phyloP scores from a whole-genome alignment of 495 filamentous ascomycete species.

The Aspergillus hancockii region DNA sequence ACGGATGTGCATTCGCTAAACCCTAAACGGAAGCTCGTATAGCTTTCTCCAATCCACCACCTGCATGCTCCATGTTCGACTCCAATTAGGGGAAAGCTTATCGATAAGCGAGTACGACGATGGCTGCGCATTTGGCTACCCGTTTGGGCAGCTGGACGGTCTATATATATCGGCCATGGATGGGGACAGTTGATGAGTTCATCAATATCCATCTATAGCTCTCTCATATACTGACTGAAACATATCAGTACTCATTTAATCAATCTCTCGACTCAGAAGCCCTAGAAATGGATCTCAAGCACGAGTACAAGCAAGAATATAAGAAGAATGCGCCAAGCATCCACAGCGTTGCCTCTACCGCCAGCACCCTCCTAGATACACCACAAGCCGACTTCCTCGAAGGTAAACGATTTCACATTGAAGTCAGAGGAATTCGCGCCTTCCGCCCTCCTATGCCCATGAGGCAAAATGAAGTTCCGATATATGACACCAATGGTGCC shows the following conservation, averaged over 20 bases:
- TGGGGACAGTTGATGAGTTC: not conserved
- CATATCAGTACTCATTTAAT: not conserved
- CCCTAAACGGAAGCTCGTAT: no score
- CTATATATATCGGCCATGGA: not conserved
- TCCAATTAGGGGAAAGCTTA: not conserved
- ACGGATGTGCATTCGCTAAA: no score
- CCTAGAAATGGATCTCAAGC: not conserved
- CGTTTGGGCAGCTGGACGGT: not conserved
- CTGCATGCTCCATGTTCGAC: no score
- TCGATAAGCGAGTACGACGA: not conserved
- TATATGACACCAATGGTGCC: not conserved
- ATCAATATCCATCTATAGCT: not conserved
- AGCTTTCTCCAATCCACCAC: no score
- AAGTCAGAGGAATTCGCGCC: not conserved
- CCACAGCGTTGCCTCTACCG: not conserved
- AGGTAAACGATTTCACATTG: not conserved
- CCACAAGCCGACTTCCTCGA: not conserved
- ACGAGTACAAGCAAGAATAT: not conserved
- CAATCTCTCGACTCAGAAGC: not conserved
- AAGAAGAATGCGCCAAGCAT: not conserved
- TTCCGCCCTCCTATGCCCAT: not conserved
- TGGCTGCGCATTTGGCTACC: not conserved
- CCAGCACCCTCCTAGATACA: not conserved
- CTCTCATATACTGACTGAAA: not conserved
- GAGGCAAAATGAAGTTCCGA: not conserved